Conservation (phyloP, 2,329 filamentous ascomycete species). For the Colletotrichum sojae region DNA sequence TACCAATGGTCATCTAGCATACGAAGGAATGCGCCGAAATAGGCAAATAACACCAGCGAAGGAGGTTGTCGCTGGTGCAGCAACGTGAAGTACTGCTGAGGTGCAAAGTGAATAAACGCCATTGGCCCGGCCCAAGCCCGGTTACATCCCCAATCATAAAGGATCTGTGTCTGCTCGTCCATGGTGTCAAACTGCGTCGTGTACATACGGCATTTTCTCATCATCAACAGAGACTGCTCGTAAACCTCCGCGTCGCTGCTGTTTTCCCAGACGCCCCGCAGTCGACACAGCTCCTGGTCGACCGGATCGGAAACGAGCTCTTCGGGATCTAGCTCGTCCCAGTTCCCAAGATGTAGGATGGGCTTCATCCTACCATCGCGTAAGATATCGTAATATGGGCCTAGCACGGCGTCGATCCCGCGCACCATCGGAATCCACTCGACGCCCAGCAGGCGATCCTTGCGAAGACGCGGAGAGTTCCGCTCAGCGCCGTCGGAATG, state of each 20-base stretch:
- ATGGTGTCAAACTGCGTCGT: conserved; percentile 40
- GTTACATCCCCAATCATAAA: conserved; percentile 41
- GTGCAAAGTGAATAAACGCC: conserved; percentile 40
- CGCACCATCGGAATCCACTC: conserved; percentile 44
- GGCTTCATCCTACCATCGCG: conserved; percentile 20
- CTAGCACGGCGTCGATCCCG: conserved; percentile 40
- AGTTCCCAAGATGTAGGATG: conserved; percentile 40
- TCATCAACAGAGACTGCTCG: conserved; percentile 28
- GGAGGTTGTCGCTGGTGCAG: conserved; percentile 43
- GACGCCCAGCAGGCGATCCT: conserved; percentile 38
- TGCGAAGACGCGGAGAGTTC: conserved; percentile 1
- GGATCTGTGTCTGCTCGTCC: neutral
- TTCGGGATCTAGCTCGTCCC: conserved; percentile 40
- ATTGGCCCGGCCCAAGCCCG: conserved; percentile 40
- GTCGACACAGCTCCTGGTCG: conserved; percentile 31
- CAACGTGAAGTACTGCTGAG: conserved; percentile 41
- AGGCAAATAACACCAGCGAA: conserved; percentile 41
- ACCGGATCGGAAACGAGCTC: neutral
- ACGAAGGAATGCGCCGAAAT: conserved; percentile 42
- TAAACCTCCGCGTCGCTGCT: conserved; percentile 31
- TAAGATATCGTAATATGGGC: conserved; percentile 25
- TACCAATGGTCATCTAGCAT: conserved; percentile 38
- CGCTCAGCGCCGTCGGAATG: neutral
- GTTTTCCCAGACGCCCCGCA: conserved; percentile 26
- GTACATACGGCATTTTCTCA: conserved; percentile 40